These are phyloP conservation scores for Russula ochroleuca DNA, from an alignment of 768 basidiomycete species.

Conservation along the genomic window DNA sequence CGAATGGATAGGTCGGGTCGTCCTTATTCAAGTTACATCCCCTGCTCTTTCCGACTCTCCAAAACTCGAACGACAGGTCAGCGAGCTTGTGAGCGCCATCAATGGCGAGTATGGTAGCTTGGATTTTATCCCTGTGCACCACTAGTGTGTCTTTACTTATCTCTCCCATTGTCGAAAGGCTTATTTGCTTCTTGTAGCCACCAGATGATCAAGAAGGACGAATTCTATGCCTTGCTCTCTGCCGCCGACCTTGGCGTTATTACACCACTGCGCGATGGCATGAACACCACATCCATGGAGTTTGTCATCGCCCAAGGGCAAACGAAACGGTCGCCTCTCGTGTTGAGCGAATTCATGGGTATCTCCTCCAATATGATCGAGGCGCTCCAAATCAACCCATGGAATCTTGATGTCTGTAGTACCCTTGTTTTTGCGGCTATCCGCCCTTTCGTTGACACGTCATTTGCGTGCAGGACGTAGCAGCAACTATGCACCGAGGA, in stretches of 20 bases:
- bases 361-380: slow-evolving; percentile 89
- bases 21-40: slow-evolving; percentile 88
- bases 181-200: slow-evolving; percentile 50
- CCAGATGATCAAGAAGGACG: slow-evolving; percentile 94
- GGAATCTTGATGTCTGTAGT: slow-evolving; percentile 82
- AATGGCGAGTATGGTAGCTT: slow-evolving; percentile 93
- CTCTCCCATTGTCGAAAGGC: not conserved
- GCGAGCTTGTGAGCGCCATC: slow-evolving; percentile 90
- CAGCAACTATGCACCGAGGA: slow-evolving; percentile 85
- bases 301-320: slow-evolving; percentile 91
- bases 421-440: not conserved
- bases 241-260: slow-evolving; percentile 94
- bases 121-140: slow-evolving; percentile 95
- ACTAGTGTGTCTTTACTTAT: slow-evolving; percentile 65
- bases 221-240: slow-evolving; percentile 91
- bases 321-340: slow-evolving; percentile 79
- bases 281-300: slow-evolving; percentile 99
- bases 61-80: slow-evolving; percentile 89
- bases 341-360: slow-evolving; percentile 97
- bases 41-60: slow-evolving; percentile 90
- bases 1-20: slow-evolving; percentile 89
- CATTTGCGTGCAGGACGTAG: slow-evolving; percentile 56
- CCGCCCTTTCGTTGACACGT: slow-evolving; percentile 2
- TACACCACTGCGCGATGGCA: slow-evolving; percentile 92
- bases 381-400: slow-evolving; percentile 90